Conservation (phyloP, 305 asterid species). For the Solanum chacoense region DNA sequence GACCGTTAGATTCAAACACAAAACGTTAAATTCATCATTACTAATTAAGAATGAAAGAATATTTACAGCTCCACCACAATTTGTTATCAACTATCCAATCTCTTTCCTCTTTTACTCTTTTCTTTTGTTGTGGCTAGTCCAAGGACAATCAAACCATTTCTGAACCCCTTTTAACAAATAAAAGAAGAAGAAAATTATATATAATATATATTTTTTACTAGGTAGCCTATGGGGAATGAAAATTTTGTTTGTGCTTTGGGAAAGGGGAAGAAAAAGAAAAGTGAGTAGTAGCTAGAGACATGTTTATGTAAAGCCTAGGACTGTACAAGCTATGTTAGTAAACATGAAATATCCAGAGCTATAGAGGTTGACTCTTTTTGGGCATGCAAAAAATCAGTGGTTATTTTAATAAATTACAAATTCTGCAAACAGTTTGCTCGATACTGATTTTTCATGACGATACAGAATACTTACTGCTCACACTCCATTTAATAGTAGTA, state of each 20-base stretch:
- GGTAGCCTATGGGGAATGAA: background rate
- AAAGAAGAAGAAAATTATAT: background rate
- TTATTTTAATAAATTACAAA: background rate
- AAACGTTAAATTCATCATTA: rapidly evolving
- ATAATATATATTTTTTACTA: background rate
- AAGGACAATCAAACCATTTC: background rate
- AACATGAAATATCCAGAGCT: background rate
- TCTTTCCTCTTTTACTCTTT: background rate
- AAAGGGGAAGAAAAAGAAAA: background rate
- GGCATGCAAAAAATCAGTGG: background rate
- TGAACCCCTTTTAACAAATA: background rate
- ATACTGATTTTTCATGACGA: background rate
- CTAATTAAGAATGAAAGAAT: no score
- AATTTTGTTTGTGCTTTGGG: background rate
- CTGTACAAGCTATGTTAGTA: background rate
- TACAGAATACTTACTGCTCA: background rate
- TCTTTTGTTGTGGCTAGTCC: background rate
- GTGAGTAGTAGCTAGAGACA: background rate
- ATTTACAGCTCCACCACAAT: no score
- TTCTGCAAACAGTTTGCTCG: background rate
- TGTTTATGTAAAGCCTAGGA: background rate
- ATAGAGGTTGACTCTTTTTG: constrained; percentile 1
- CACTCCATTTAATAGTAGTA: background rate
- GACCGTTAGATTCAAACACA: background rate
- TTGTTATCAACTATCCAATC: background rate